A percentile compares a stretch with the other conserved stretches of the same genome.
phyloP scores from a whole-genome alignment of 1,284 basidiomycete species.

The Rhodotorula sp. region DNA sequence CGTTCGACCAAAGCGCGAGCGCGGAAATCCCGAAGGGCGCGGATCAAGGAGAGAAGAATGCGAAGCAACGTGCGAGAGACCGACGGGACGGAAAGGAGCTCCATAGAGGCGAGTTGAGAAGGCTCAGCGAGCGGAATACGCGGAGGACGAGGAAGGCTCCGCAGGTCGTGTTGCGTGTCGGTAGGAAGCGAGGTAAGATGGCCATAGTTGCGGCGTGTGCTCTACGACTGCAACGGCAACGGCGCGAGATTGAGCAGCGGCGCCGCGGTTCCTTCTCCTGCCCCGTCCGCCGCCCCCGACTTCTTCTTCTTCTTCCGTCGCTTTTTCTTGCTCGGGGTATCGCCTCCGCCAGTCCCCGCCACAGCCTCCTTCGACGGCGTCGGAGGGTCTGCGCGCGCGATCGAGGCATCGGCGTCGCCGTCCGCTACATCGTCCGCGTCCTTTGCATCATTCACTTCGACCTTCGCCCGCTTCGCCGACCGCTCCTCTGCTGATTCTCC shows the following conservation, averaged over 20 bases:
- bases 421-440: neutral
- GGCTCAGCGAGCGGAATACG: too few relatives aligned
- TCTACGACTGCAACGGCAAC: neutral
- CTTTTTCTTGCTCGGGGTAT: constrained; percentile 5
- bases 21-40: too few relatives aligned
- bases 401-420: neutral
- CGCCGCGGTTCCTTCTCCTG: neutral
- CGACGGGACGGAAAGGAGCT: too few relatives aligned
- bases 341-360: neutral
- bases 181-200: too few relatives aligned
- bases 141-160: too few relatives aligned
- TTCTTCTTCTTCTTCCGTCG: constrained; percentile 20
- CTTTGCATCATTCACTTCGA: neutral
- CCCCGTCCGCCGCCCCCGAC: neutral
- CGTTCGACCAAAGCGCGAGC: too few relatives aligned
- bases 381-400: neutral
- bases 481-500: neutral
- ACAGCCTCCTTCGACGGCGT: neutral
- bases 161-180: too few relatives aligned
- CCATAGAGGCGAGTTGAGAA: too few relatives aligned
- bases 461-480: neutral
- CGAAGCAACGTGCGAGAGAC: too few relatives aligned
- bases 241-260: constrained; percentile 9
- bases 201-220: too few relatives aligned
- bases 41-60: too few relatives aligned